Evolutionary conservation across 306 rosid species (phyloP).

Genomic region (Prunus kanzakura): DNA sequence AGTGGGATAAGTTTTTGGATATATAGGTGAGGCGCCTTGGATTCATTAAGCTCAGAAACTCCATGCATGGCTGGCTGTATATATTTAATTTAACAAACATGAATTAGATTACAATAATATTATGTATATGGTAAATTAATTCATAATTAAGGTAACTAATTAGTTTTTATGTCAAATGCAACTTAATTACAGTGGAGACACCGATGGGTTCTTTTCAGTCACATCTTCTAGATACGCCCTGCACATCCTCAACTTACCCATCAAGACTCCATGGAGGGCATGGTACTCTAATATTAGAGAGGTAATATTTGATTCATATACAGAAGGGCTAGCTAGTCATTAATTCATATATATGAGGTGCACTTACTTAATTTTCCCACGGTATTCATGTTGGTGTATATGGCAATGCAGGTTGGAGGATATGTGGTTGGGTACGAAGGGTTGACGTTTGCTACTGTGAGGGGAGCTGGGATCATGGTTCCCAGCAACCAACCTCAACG

Average conservation of each 20-base stretch:
- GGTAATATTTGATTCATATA: slow-evolving; percentile 27
- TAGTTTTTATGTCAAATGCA: not conserved
- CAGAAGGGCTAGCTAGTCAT: too few species aligned
- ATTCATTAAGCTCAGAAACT: too few species aligned
- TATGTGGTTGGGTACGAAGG: slow-evolving; percentile 52
- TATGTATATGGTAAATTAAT: too few species aligned
- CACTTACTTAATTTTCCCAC: not conserved
- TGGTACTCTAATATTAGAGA: slow-evolving; percentile 38
- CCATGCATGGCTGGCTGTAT: too few species aligned
- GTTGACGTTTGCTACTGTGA: slow-evolving; percentile 41
- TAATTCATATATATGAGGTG: too few species aligned
- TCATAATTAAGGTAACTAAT: not conserved
- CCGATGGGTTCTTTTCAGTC: slow-evolving; percentile 50
- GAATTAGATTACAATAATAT: too few species aligned
- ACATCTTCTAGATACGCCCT: slow-evolving; percentile 51
- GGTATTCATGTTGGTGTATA: not conserved
- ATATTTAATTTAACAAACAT: too few species aligned
- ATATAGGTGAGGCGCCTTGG: slow-evolving; percentile 12
- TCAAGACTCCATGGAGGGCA: slow-evolving; percentile 46
- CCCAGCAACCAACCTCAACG: slow-evolving; percentile 50
- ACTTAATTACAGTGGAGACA: slow-evolving; percentile 46
- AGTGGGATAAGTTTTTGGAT: slow-evolving; percentile 25
- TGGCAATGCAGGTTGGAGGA: slow-evolving; percentile 52
- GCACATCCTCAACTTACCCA: slow-evolving; percentile 34
- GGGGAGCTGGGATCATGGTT: slow-evolving; percentile 64